These are phyloP conservation scores for Trichoderma atroviride DNA, from an alignment of 2,329 filamentous ascomycete genomes.

Conservation along the genomic window DNA sequence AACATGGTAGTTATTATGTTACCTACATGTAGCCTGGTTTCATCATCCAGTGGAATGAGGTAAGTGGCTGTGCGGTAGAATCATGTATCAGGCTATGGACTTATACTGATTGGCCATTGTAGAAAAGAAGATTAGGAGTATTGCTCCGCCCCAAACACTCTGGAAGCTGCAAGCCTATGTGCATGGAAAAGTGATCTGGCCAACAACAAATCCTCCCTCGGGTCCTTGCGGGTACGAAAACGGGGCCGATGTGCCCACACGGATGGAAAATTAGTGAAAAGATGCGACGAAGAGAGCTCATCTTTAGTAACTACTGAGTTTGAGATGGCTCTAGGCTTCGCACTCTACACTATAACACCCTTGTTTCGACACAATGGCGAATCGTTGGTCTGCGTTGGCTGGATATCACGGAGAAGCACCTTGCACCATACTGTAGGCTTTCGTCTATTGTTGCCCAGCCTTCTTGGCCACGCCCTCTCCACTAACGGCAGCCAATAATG, in stretches of 20 bases:
- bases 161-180: not conserved
- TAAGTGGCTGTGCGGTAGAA: not conserved
- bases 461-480: not conserved
- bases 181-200: not conserved
- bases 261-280: not conserved
- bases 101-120: not conserved
- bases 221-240: not conserved
- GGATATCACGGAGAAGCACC: not conserved
- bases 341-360: too few species aligned
- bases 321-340: not conserved
- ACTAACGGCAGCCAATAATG: not conserved
- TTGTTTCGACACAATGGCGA: not conserved
- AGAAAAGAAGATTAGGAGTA: not conserved
- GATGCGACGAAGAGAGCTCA: not conserved
- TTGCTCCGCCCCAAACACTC: not conserved
- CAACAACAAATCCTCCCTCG: not conserved
- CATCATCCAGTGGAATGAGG: not conserved
- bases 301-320: not conserved
- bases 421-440: not conserved
- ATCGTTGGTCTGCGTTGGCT: not conserved
- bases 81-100: not conserved
- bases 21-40: not conserved
- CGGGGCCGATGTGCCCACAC: not conserved
- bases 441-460: not conserved
- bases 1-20: not conserved